Evolutionary conservation across 2,329 filamentous ascomycete species (phyloP).

Genomic region (Stenocarpella maydis): DNA sequence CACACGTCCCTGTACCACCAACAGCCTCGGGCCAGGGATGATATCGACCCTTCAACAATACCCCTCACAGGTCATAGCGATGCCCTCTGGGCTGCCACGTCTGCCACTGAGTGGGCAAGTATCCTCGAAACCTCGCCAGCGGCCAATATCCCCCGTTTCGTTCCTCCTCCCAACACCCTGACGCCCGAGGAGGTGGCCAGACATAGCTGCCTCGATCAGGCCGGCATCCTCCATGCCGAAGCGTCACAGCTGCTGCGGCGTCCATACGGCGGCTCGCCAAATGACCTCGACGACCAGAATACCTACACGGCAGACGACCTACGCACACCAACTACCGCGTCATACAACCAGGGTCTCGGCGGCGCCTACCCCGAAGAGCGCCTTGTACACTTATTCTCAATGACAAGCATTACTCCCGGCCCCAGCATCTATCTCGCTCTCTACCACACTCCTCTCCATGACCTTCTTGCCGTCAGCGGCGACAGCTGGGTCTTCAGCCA

Average conservation of each 20-base stretch:
- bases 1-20: conserved; percentile 65
- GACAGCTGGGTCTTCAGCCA: conserved; percentile 66
- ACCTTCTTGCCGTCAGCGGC: conserved; percentile 65
- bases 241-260: conserved; percentile 50
- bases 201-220: conserved; percentile 49
- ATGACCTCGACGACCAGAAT: conserved; percentile 9
- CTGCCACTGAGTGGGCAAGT: conserved; percentile 55
- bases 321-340: conserved; percentile 35
- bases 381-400: conserved; percentile 51
- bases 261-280: conserved; percentile 21
- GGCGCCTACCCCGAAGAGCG: conserved; percentile 39
- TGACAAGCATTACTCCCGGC: conserved; percentile 45
- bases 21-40: conserved; percentile 51
- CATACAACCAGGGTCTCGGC: conserved; percentile 35
- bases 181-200: conserved; percentile 47
- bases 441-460: conserved; percentile 65
- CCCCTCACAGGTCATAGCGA: conserved; percentile 56
- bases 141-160: conserved; percentile 41
- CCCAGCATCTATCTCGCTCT: conserved; percentile 65
- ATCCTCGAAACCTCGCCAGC: conserved; percentile 42
- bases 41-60: conserved; percentile 51
- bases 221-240: conserved; percentile 51
- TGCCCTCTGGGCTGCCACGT: conserved; percentile 58
- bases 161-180: conserved; percentile 46
- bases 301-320: conserved; percentile 35